phyloP scores from a whole-genome alignment of 1,139 yeast species.

The Blastobotrys niveus region DNA sequence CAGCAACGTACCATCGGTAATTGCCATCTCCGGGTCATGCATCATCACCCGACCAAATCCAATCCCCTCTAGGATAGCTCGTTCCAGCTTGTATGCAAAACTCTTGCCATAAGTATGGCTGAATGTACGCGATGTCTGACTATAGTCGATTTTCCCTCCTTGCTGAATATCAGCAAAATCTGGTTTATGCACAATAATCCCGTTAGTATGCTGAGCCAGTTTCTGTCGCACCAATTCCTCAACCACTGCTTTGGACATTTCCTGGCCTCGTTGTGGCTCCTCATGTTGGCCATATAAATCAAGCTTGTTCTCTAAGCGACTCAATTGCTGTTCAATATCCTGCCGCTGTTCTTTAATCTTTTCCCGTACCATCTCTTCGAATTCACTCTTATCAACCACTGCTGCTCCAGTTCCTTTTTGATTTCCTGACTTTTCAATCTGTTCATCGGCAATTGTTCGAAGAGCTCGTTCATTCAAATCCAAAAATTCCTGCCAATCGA shows the following conservation, averaged over 20 bases:
- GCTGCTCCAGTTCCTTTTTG: constrained; percentile 6
- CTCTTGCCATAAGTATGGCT: constrained; percentile 22
- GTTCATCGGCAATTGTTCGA: constrained; percentile 10
- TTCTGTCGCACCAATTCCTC: constrained; percentile 15
- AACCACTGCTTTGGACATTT: constrained; percentile 12
- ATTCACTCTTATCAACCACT: constrained; percentile 14
- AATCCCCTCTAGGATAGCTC: constrained; percentile 18
- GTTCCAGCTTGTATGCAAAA: constrained; percentile 18
- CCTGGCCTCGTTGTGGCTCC: background rate
- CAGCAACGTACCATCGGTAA: constrained; percentile 24
- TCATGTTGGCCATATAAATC: constrained; percentile 13
- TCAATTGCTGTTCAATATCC: constrained; percentile 11
- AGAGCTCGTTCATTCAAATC: constrained; percentile 13
- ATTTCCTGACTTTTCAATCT: constrained; percentile 6
- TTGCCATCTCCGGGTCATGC: constrained; percentile 28
- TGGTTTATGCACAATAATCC: constrained; percentile 21
- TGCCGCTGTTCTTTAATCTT: constrained; percentile 14
- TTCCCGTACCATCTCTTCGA: constrained; percentile 9
- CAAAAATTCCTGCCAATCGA: constrained; percentile 16
- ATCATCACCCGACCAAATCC: constrained; percentile 26
- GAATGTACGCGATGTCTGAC: constrained; percentile 28
- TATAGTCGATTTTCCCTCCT: constrained; percentile 31
- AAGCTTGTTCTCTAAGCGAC: constrained; percentile 12
- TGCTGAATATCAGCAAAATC: constrained; percentile 31
- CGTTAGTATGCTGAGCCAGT: constrained; percentile 12